phyloP scores from a whole-genome alignment of 495 filamentous ascomycete genomes.

The Chaetomium cochliodes region DNA sequence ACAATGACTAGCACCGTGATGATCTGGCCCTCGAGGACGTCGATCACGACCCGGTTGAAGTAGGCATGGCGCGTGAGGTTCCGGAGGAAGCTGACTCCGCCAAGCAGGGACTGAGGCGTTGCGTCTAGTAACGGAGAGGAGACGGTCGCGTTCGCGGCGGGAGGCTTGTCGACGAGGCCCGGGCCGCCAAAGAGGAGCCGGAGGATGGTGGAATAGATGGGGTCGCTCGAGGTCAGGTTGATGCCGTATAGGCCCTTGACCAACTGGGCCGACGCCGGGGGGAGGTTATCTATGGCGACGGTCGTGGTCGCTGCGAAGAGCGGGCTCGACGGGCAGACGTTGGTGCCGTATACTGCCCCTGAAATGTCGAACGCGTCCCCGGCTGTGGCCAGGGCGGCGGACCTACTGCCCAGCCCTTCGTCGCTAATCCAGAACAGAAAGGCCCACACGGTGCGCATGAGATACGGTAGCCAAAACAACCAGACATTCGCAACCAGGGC shows the following conservation, averaged over 20 bases:
- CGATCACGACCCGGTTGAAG: conserved; percentile 77
- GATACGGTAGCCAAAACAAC: conserved; percentile 83
- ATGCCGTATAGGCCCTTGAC: conserved; percentile 31
- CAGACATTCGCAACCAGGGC: conserved; percentile 81
- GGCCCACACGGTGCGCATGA: conserved; percentile 87
- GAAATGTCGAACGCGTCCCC: not conserved
- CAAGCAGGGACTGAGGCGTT: conserved; percentile 56
- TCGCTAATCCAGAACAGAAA: conserved; percentile 94
- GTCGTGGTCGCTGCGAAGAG: conserved; percentile 43
- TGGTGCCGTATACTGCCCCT: conserved; percentile 25
- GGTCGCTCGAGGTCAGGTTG: conserved; percentile 32
- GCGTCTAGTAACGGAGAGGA: not conserved
- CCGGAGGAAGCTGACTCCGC: conserved; percentile 68
- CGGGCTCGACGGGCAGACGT: conserved; percentile 47
- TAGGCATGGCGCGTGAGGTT: conserved; percentile 68
- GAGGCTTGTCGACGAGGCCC: conserved; percentile 25
- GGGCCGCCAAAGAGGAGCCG: conserved; percentile 34
- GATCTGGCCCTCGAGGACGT: conserved; percentile 85
- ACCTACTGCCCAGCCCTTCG: conserved; percentile 65
- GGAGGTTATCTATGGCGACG: conserved; percentile 35
- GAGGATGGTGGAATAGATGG: conserved; percentile 32
- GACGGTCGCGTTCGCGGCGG: conserved; percentile 10
- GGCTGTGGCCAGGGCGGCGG: not conserved
- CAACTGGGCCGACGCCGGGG: conserved; percentile 31
- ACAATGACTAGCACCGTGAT: conserved; percentile 88